Evolutionary conservation across 495 filamentous ascomycete genomes (phyloP).

Genomic region (Penicillium macrosclerotiorum): DNA sequence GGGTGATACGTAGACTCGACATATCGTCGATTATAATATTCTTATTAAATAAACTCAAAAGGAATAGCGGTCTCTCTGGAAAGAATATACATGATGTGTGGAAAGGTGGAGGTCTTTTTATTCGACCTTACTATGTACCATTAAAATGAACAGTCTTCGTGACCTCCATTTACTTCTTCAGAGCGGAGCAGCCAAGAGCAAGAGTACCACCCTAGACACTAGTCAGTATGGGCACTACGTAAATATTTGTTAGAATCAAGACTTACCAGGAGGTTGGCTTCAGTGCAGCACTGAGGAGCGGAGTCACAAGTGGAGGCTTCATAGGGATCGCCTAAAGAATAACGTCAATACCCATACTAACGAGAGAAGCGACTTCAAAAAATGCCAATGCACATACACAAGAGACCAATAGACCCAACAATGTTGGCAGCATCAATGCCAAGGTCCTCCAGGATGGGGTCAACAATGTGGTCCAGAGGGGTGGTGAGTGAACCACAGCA

Average conservation of each 20-base stretch:
- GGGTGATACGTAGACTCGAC: too few species aligned
- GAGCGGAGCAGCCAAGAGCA: conserved; percentile 24
- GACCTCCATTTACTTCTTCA: conserved; percentile 8
- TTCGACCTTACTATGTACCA: not conserved
- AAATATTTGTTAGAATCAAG: too few species aligned
- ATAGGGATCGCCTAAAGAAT: conserved; percentile 28
- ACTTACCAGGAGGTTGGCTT: conserved; percentile 37
- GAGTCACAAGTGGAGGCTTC: conserved; percentile 16
- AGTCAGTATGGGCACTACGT: too few species aligned
- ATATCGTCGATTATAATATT: too few species aligned
- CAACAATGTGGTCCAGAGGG: conserved; percentile 52
- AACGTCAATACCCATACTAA: not conserved
- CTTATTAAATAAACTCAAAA: too few species aligned
- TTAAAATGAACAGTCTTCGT: not conserved
- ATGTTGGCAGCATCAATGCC: conserved; percentile 81
- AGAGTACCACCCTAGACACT: conserved; percentile 20
- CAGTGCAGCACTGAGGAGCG: conserved; percentile 34
- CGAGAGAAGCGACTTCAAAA: not conserved
- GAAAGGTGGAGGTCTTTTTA: not conserved
- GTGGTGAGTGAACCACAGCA: conserved; percentile 36
- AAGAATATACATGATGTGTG: conserved; percentile 5
- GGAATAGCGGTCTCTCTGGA: too few species aligned
- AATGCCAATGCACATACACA: conserved; percentile 32
- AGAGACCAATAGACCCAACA: conserved; percentile 47
- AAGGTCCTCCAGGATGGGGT: conserved; percentile 71